These are phyloP conservation scores for Lichtheimia hyalospora DNA, from an alignment of 371 early-diverging fungal species.

Conservation along the genomic window DNA sequence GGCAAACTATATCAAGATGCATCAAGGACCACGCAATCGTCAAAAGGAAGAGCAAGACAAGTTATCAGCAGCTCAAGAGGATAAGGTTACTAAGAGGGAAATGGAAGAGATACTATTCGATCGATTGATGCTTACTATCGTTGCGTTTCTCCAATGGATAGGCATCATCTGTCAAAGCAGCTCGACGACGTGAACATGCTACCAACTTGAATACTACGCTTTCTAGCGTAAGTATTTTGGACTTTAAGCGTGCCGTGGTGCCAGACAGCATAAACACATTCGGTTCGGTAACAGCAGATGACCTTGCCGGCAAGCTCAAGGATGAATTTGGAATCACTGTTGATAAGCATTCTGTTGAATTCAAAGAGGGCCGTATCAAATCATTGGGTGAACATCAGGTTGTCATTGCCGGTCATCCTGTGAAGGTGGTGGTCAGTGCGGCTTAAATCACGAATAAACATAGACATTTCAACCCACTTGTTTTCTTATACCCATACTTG, in stretches of 20 bases:
- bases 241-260: slow-evolving; percentile 42
- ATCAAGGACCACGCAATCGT: slow-evolving; percentile 23
- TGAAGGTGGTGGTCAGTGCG: slow-evolving; percentile 8
- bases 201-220: not conserved
- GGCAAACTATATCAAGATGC: slow-evolving; percentile 33
- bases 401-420: slow-evolving; percentile 4
- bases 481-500: too few relatives aligned
- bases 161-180: not conserved
- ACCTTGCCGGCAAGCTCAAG: slow-evolving; percentile 37
- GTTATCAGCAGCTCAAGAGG: slow-evolving; percentile 4
- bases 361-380: slow-evolving; percentile 46
- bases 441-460: slow-evolving; percentile 2
- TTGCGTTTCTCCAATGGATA: not conserved
- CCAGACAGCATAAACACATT: slow-evolving; percentile 45
- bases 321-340: slow-evolving; percentile 35
- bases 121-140: not conserved
- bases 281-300: slow-evolving; percentile 54
- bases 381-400: slow-evolving; percentile 36
- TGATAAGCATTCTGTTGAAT: slow-evolving; percentile 36
- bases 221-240: slow-evolving; percentile 4
- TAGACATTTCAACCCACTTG: too few relatives aligned
- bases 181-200: slow-evolving; percentile 9
- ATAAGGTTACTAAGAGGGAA: not conserved
- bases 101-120: not conserved
- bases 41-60: slow-evolving; percentile 18